A percentile compares a stretch with the other conserved stretches of the same genome.
Evolutionary conservation across 2,329 filamentous ascomycete genomes (phyloP).

Genomic region (Aplosporella prunicola): DNA sequence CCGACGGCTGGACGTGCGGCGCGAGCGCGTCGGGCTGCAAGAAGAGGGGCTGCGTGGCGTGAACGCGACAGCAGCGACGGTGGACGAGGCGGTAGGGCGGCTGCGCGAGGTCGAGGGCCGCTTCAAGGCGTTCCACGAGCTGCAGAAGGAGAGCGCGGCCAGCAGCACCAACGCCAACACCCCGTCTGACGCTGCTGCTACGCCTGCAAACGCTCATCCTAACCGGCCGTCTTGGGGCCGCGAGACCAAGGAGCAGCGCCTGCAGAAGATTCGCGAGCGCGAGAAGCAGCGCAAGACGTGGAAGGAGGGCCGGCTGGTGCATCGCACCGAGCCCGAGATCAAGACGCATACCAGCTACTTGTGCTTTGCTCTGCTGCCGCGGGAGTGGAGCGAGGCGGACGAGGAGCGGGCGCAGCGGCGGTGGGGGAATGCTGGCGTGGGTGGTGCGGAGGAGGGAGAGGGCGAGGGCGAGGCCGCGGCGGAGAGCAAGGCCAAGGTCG

Average conservation of each 20-base stretch:
- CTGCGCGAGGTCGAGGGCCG: slow-evolving; percentile 65
- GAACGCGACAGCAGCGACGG: slow-evolving; percentile 61
- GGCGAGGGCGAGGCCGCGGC: no score
- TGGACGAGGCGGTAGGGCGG: slow-evolving; percentile 67
- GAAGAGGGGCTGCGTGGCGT: slow-evolving; percentile 57
- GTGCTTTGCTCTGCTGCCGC: slow-evolving; percentile 82
- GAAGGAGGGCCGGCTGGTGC: slow-evolving; percentile 60
- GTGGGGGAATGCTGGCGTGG: not conserved
- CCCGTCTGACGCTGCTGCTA: no score
- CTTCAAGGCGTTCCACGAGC: slow-evolving; percentile 53
- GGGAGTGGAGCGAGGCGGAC: slow-evolving; percentile 74
- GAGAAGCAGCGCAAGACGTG: slow-evolving; percentile 46
- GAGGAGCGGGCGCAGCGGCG: slow-evolving; percentile 54
- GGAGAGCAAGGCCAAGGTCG: no score
- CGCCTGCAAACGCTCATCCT: no score
- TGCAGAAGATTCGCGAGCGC: slow-evolving; percentile 23
- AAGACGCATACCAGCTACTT: slow-evolving; percentile 98
- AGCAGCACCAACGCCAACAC: no score
- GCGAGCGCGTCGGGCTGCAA: slow-evolving; percentile 69
- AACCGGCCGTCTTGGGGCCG: no score
- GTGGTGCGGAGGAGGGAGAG: no score
- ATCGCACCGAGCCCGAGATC: slow-evolving; percentile 75
- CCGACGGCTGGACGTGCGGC: slow-evolving; percentile 67
- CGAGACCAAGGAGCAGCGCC: slow-evolving; percentile 17
- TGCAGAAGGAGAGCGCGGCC: slow-evolving; percentile 32